Base-by-base conservation (phyloP, 148 eudicot genomes). In the Cornus suecica region DNA sequence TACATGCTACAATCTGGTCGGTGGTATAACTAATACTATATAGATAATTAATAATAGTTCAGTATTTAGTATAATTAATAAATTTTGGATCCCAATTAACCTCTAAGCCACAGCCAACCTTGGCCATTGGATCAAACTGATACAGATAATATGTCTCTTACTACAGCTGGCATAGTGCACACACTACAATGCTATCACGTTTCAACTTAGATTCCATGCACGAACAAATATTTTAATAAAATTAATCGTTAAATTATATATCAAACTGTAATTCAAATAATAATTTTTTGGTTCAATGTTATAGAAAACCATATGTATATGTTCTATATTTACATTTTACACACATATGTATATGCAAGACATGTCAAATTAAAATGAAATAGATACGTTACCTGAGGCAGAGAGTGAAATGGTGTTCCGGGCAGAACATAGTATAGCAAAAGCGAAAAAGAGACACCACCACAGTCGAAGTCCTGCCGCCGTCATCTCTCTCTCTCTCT, bases 401-500 rank as follows among this genome's bases (percentile, higher is more conserved):
- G 79, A 60, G 67, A 76, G 26, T 16, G 58, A 68, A 54, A 48
- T 69, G 66, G 79, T 58, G 73, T 56, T 69, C 14, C 67, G 27
- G 20, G 73, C 79, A 9, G 68, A 76, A 41, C 42, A 68, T 31
- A 62, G 4, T 4, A 60, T 61, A 8, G 73, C 79, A 68, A 76
- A 68, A 27, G 56, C 56, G 18, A 76, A 58, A 2, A 48, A 48
- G 54, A 48, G 54, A 48, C 54, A 48, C 54, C 54, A 48, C 3
- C 54, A 48, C 2, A 48, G 54, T 16, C 54, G 54, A 48, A 11
- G 20, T 48, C 54, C 54, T 0, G 15, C 20, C 15, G 54, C 54
- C 54, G 15, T 48, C 2, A 1, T 48, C 51, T 2, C 2, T 45
- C 9, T 45, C 1, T 48, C 15, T 48, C 54, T 48, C 54, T 48